Evolutionary conservation across 2,329 filamentous ascomycete species (phyloP).

Genomic region (Aphanoascus verrucosus): DNA sequence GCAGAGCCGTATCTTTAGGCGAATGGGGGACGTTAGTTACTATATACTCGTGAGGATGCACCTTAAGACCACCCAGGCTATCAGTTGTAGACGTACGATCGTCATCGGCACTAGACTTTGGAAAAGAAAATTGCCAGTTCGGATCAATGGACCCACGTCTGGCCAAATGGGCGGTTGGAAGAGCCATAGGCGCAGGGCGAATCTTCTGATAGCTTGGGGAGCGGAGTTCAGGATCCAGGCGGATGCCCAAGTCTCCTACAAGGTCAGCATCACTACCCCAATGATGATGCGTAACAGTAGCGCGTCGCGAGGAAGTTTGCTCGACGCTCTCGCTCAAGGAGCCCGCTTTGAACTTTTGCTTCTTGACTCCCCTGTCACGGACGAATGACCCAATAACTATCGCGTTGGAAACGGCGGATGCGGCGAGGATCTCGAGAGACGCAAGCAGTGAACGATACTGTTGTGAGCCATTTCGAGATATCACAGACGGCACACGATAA

Average conservation of each 20-base stretch:
- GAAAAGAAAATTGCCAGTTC: slow-evolving; percentile 26
- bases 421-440: slow-evolving; percentile 80
- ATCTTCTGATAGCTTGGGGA: slow-evolving; percentile 26
- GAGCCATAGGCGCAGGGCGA: slow-evolving; percentile 31
- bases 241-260: slow-evolving; percentile 66
- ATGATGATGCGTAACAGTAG: slow-evolving; percentile 55
- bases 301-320: slow-evolving; percentile 28
- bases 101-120: slow-evolving; percentile 20
- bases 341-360: slow-evolving; percentile 60
- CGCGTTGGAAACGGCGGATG: slow-evolving; percentile 75
- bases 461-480: slow-evolving; percentile 60
- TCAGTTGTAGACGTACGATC: slow-evolving; percentile 23
- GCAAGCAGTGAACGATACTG: slow-evolving; percentile 82
- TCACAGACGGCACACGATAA: slow-evolving; percentile 70
- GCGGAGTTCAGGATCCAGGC: slow-evolving; percentile 45
- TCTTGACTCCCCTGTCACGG: slow-evolving; percentile 81
- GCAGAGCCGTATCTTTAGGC: slow-evolving; percentile 19
- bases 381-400: slow-evolving; percentile 88
- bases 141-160: slow-evolving; percentile 24
- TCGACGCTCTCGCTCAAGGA: slow-evolving; percentile 42
- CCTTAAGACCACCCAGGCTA: slow-evolving; percentile 27
- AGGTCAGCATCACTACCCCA: slow-evolving; percentile 91
- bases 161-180: slow-evolving; percentile 23
- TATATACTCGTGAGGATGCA: slow-evolving; percentile 29
- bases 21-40: slow-evolving; percentile 21